Evolutionary conservation across 257 asterid genomes (phyloP).

Genomic region (Solanum bulbocastanum): DNA sequence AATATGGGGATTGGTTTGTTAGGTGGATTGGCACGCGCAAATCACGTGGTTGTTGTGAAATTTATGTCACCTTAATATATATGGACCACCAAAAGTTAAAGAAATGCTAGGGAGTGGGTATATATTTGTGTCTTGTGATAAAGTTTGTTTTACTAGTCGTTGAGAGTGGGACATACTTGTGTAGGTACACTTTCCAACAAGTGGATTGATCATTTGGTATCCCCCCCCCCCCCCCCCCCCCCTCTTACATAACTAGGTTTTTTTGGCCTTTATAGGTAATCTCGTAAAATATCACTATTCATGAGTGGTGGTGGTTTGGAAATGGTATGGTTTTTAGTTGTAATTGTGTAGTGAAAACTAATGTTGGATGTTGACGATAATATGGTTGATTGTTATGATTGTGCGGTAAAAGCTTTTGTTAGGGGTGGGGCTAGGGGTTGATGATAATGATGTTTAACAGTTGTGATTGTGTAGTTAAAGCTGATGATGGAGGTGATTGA

Average conservation of each 20-base stretch:
- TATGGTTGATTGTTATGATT: background rate
- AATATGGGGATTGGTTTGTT: background rate
- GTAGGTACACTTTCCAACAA: background rate
- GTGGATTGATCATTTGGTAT: background rate
- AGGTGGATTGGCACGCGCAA: background rate
- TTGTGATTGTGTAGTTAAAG: too few species aligned
- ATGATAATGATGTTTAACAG: too few species aligned
- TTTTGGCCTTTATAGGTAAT: background rate
- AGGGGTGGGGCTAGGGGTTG: too few species aligned
- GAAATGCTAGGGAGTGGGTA: background rate
- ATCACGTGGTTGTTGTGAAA: background rate
- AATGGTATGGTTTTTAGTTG: background rate
- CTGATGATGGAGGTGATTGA: background rate
- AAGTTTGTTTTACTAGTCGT: background rate
- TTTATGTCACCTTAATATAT: background rate
- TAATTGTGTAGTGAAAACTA: too few species aligned
- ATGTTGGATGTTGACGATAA: too few species aligned
- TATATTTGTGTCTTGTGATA: background rate
- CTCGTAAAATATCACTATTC: background rate
- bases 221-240: too few species aligned
- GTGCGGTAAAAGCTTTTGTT: too few species aligned
- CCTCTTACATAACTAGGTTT: background rate
- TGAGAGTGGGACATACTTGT: background rate
- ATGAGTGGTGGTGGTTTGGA: background rate
- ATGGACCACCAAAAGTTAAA: background rate